Evolutionary conservation across 2,329 filamentous ascomycete genomes (phyloP).

Genomic region (Tolypocladium inflatum): DNA sequence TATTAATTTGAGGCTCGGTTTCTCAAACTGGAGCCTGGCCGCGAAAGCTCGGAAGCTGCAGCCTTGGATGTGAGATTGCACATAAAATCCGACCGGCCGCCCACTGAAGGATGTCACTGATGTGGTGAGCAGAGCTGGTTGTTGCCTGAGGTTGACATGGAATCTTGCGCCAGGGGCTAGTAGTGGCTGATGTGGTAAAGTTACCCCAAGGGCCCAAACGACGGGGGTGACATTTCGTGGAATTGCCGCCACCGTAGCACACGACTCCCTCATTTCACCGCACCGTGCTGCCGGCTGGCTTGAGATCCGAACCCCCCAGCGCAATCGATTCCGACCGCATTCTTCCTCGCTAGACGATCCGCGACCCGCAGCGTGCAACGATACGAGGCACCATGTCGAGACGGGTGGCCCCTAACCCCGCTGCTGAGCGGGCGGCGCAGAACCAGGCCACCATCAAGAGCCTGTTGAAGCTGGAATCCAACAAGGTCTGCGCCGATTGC

Average conservation of each 20-base stretch:
- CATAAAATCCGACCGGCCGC: neutral
- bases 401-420: conserved; percentile 59
- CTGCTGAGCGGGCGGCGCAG: conserved; percentile 79
- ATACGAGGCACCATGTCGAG: conserved; percentile 55
- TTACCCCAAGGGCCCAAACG: conserved; percentile 1
- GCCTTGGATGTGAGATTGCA: neutral
- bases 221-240: neutral
- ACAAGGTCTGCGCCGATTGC: conserved; percentile 97
- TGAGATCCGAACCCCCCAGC: neutral
- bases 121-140: neutral
- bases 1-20: neutral
- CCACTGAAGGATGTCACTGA: neutral
- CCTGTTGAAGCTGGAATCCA: conserved; percentile 85
- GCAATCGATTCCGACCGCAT: neutral
- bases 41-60: neutral
- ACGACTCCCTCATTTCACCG: neutral
- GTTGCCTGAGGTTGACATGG: conserved; percentile 5
- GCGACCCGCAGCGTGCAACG: neutral
- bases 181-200: neutral
- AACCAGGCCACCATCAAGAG: conserved; percentile 92
- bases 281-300: neutral
- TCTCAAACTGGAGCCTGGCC: neutral
- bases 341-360: neutral
- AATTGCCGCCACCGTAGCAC: neutral
- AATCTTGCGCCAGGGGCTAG: neutral